Percentiles rank a stretch among this genome's conserved stretches.
Conservation (phyloP, 148 eudicot species). For the Arbutus unedo region DNA sequence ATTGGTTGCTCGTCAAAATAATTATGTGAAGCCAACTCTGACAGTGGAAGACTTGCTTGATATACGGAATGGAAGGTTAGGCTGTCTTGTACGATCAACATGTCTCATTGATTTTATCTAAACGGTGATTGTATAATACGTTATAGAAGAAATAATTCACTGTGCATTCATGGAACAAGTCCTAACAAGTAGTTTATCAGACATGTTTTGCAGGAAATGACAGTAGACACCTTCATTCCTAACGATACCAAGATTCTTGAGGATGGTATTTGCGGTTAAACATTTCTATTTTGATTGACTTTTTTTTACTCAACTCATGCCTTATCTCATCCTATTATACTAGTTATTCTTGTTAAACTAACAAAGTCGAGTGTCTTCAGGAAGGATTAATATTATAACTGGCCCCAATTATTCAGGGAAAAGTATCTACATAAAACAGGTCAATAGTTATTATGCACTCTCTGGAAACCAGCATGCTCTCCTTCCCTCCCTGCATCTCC, state of each 20-base stretch:
- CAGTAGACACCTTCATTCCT: constrained; percentile 94
- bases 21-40: constrained; percentile 81
- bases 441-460: constrained; percentile 18
- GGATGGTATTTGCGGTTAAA: constrained; percentile 42
- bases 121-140: neutral
- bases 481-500: neutral
- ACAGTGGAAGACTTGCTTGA: constrained; percentile 67
- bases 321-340: neutral
- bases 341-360: constrained; percentile 7
- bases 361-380: constrained; percentile 40
- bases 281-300: constrained; percentile 9
- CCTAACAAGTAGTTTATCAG: constrained; percentile 35
- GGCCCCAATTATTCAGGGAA: constrained; percentile 99
- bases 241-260: constrained; percentile 78
- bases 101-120: neutral
- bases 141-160: neutral
- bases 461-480: constrained; percentile 7
- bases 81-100: constrained; percentile 8
- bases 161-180: neutral
- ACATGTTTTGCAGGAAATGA: constrained; percentile 98
- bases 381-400: constrained; percentile 83
- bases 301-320: constrained; percentile 13
- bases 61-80: constrained; percentile 92
- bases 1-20: constrained; percentile 90
- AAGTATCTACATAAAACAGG: constrained; percentile 97